Evolutionary conservation across 768 basidiomycete genomes (phyloP), one percentile per base, ranked within the genome.

Genomic region (Tylopilus plumbeoviolaceoides): DNA sequence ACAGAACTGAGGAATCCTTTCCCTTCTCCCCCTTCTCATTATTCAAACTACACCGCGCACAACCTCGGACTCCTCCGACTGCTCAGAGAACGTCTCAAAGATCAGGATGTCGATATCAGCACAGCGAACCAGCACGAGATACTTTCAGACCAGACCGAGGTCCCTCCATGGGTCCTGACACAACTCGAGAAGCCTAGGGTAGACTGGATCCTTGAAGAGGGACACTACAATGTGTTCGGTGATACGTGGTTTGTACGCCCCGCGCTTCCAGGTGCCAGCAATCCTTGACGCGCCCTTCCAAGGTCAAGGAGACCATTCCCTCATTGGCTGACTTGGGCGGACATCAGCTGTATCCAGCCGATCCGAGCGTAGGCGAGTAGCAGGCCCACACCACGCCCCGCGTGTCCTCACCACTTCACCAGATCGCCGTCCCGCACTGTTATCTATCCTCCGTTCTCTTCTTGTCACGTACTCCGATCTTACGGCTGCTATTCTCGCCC

Each of bases 131-230:
- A 91, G 61, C 75, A 80, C 52, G 80, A 84, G 42, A 61, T 84
- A 30, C 74, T 92, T 38, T 70, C 77, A 7, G 91, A 90, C 72
- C 85, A 91, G 63, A 61, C 70, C 2, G 84, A 91, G 50, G 72
- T 91, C 11, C 90, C 91, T 7, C 81, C 89, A 18, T 91, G 88
- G 89, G 78, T 85, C 18, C 72, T 94, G 39, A 69, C 68, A 3
- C 83, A 85, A 57, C 77, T 95, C 10, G 88, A 93, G 65, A 91
- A 87, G 69, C 93, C 93, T 35, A 80, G 91, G 42, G 84, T 89
- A 14, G 92, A 94, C 63, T 94, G 92, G 91, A 88, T 95, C 47
- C 75, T 90, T 1, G 89, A 93, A 59, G 90, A 91, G 55, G 86
- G 87, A 1, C 75, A 82, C 56, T 95, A 91, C 66, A 79, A 80